Evolutionary conservation across 257 asterid genomes (phyloP).

Genomic region (Dorcoceras hygrometricum): DNA sequence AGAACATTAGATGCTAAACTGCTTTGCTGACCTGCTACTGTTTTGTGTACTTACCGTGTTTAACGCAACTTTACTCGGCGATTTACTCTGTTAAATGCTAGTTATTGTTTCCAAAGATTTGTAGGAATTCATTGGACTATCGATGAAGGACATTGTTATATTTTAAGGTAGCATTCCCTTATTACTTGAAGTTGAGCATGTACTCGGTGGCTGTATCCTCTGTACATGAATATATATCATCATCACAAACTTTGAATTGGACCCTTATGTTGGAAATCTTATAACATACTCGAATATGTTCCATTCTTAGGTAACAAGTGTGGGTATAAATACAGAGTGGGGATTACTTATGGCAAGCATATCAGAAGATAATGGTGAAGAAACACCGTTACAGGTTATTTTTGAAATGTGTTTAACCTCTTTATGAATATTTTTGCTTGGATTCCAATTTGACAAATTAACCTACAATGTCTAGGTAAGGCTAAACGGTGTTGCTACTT

Average conservation of each 20-base stretch:
- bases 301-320: conserved; percentile 69
- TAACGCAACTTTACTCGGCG: conserved; percentile 5
- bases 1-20: not conserved
- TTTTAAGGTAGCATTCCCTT: not conserved
- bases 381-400: conserved; percentile 91
- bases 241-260: conserved; percentile 1
- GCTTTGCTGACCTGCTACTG: not conserved
- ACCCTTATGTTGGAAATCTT: conserved; percentile 6
- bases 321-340: conserved; percentile 96
- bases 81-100: not conserved
- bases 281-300: conserved; percentile 12
- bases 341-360: conserved; percentile 97
- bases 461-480: conserved; percentile 57
- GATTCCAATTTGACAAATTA: conserved; percentile 15
- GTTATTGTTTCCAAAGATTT: conserved; percentile 9
- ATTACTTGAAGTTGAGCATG: not conserved
- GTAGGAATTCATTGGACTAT: not conserved
- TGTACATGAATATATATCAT: not conserved
- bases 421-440: conserved; percentile 6
- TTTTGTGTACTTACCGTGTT: not conserved
- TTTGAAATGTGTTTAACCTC: conserved; percentile 18
- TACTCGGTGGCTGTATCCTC: not conserved
- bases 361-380: conserved; percentile 97
- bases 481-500: conserved; percentile 90
- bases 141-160: conserved; percentile 1